A percentile compares a stretch with the other conserved stretches of the same genome.
Conservation (phyloP, 768 basidiomycete species). For the Tylopilus balloui region DNA sequence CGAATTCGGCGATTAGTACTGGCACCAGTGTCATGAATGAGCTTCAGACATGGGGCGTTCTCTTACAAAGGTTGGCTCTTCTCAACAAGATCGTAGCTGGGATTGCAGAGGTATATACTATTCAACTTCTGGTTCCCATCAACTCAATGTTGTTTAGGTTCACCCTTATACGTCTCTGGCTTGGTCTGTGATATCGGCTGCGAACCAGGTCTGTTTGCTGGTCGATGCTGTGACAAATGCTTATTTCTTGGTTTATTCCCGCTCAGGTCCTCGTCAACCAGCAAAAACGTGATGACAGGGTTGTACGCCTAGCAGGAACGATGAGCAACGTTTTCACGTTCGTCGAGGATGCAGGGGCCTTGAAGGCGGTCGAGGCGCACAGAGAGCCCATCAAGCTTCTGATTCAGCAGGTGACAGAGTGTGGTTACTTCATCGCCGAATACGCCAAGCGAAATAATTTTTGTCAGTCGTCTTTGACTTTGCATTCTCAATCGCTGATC, state of each 20-base stretch:
- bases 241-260: neutral
- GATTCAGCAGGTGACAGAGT: slow-evolving; percentile 22
- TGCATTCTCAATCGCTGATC: neutral
- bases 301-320: slow-evolving; percentile 16
- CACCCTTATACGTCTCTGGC: slow-evolving; percentile 19
- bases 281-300: slow-evolving; percentile 10
- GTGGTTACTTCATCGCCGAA: slow-evolving; percentile 23
- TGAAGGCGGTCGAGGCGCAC: slow-evolving; percentile 12
- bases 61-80: slow-evolving; percentile 11
- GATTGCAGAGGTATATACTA: slow-evolving; percentile 11
- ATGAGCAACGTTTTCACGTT: slow-evolving; percentile 15
- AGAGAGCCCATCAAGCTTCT: slow-evolving; percentile 4
- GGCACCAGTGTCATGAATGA: neutral
- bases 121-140: neutral
- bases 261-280: slow-evolving; percentile 19
- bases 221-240: neutral
- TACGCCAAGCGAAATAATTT: slow-evolving; percentile 17
- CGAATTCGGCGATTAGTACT: neutral
- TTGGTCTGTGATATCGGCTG: slow-evolving; percentile 22
- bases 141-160: slow-evolving; percentile 9
- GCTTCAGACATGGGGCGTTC: slow-evolving; percentile 11
- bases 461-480: slow-evolving; percentile 6
- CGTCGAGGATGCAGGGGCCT: slow-evolving; percentile 6
- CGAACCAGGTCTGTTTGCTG: slow-evolving; percentile 11
- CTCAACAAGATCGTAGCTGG: slow-evolving; percentile 11